Evolutionary conservation across 768 basidiomycete genomes (phyloP), one percentile per base, ranked within the genome.

Genomic region (Sistotremastrum suecicum): DNA sequence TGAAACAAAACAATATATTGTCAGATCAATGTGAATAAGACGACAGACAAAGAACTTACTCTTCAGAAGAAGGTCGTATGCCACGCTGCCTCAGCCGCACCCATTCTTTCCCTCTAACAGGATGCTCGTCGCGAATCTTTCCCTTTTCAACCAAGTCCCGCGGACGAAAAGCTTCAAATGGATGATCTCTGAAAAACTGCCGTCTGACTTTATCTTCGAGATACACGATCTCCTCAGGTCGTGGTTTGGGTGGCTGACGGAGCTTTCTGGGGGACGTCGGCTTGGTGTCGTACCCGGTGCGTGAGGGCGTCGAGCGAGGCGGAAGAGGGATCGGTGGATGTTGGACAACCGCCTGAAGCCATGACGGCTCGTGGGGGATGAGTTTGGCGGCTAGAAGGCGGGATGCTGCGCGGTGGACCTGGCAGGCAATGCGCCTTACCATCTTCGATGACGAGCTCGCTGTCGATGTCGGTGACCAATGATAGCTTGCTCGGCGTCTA

Each of bases 121-220:
- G 69, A 54, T 82, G 75, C 38, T 72, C 66, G 12, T 69, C 64
- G 56, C 73, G 69, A 42, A 86, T 67, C 11, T 59, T 60, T 12
- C 67, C 76, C 10, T 69, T 70, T 63, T 99, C 95, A 0, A 86
- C 75, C 43, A 99, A 60, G 7, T 74, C 78, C 6, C 70, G 68
- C 2, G 89, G 78, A 38, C 92, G 71, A 63, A 92, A 85, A 2
- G 89, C 83, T 65, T 99, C 92, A 57, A 95, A 95, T 5, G 95
- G 91, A 60, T 95, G 92, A 66, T 99, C 95, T 37, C 70, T 69
- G 68, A 92, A 98, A 70, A 99, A 98, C 60, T 87, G 86, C 45
- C 77, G 70, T 34, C 95, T 78, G 48, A 98, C 67, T 50, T 74
- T 69, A 60, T 99, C 95, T 58, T 94, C 89, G 37, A 83, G 48